phyloP scores from a whole-genome alignment of 2,329 filamentous ascomycete species.

The Ambrosiella cleistominuta region DNA sequence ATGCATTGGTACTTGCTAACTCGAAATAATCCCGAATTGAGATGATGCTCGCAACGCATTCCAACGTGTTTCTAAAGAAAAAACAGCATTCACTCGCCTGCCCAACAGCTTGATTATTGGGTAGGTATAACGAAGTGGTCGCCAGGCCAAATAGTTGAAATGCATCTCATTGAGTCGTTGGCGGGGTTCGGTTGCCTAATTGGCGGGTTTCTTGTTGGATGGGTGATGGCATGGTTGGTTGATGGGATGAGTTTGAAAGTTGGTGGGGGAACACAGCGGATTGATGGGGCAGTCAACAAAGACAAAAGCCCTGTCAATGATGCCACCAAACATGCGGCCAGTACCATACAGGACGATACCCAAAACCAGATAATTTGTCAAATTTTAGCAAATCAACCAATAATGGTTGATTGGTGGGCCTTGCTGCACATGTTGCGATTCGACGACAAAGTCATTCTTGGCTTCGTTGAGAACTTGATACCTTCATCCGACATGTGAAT shows the following conservation, averaged over 20 bases:
- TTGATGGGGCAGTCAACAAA: constrained; percentile 6
- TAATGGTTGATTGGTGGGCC: not conserved
- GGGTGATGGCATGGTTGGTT: not conserved
- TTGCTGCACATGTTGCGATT: not conserved
- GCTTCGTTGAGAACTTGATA: not conserved
- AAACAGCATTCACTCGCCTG: no score
- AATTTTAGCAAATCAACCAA: not conserved
- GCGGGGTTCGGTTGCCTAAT: not conserved
- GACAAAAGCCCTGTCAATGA: not conserved
- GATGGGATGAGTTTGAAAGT: not conserved
- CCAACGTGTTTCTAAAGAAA: no score
- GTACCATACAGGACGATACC: not conserved
- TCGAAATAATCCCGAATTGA: no score
- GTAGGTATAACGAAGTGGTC: no score
- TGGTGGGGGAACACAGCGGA: not conserved
- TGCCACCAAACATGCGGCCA: not conserved
- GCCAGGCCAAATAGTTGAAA: no score
- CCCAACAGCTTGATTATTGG: no score
- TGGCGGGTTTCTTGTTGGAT: not conserved
- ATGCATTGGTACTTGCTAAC: no score
- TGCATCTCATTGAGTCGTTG: not conserved
- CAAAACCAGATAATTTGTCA: not conserved
- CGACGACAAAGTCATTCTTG: not conserved
- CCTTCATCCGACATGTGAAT: not conserved
- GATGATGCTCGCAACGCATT: no score